Evolutionary conservation across 2,329 filamentous ascomycete species (phyloP), one percentile per base, ranked within the genome.

Genomic region (Colletotrichum tropicicola): DNA sequence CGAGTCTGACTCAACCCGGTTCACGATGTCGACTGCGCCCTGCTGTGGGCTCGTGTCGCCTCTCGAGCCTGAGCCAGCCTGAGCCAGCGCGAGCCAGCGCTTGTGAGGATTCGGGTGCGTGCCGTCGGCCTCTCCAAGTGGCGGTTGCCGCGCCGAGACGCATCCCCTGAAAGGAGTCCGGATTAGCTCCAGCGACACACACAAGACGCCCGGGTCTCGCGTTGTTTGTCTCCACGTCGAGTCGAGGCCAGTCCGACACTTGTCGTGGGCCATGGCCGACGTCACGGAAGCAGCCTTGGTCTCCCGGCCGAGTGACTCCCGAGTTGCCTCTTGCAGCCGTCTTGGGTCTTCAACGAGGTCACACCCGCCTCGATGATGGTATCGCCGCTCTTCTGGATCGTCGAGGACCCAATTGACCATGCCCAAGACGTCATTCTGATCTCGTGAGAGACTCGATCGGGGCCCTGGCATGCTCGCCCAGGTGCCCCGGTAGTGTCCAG

Each of bases 401-500:
- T 44, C 17, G 30, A 55, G 30, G n/a, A 19, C 62, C 27, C 49
- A 49, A 55, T 52, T 37, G 57, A 39, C 61, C 17, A 55, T 56
- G 30, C 49, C 49, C 35, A 61, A 61, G 57, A 65, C 61, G 61
- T 65, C 61, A 65, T 61, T 55, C 27, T 51, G 49, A 65, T 51
- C 61, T 61, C 57, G 61, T 61, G 43, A 55, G 56, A 55, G 21
- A 35, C 57, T 65, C 35, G 35, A 65, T 61, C 44, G 61, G 57
- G 57, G 28, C 57, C 43, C 57, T 65, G 49, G 28, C 61, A 56
- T 51, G 61, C 35, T 65, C 44, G 57, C 57, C 62, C 49, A 65
- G 49, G 62, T 65, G 62, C 62, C 62, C 57, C 51, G 57, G 62
- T 49, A 62, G 44, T 61, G 62, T 65, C 47, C 58, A 65, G 62